Evolutionary conservation across 2,329 filamentous ascomycete species (phyloP).

Genomic region (Talaromyces sp.): DNA sequence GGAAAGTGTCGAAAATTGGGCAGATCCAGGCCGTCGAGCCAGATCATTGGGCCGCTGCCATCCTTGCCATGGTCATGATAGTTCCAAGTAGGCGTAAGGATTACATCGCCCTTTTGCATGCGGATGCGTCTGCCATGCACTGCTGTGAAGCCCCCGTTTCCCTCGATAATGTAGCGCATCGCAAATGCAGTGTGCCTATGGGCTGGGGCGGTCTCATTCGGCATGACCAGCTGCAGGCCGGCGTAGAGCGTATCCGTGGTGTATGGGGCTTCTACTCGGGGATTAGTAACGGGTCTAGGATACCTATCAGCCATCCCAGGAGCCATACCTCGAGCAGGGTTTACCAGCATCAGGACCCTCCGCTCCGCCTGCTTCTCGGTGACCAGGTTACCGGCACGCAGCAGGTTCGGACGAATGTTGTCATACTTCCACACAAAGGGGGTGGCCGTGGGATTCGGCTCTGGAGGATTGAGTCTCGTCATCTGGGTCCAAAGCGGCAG

Average conservation of each 20-base stretch:
- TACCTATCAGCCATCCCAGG: too few species aligned
- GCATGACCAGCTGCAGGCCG: constrained; percentile 53
- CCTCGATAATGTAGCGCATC: constrained; percentile 54
- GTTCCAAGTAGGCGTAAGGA: constrained; percentile 55
- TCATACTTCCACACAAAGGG: constrained; percentile 37
- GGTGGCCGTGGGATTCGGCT: constrained; percentile 39
- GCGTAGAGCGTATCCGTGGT: constrained; percentile 56
- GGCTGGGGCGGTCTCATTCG: constrained; percentile 51
- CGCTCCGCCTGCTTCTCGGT: constrained; percentile 34
- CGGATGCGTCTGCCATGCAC: constrained; percentile 50
- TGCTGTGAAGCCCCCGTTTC: constrained; percentile 52
- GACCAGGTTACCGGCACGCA: constrained; percentile 31
- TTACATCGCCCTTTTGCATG: constrained; percentile 51
- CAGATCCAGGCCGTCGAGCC: constrained; percentile 54
- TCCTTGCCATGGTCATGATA: constrained; percentile 59
- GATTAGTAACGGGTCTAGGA: background rate
- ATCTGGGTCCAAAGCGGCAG: constrained; percentile 48
- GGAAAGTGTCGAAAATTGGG: constrained; percentile 48
- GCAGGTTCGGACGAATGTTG: constrained; percentile 27
- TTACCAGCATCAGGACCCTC: constrained; percentile 38
- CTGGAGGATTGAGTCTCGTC: constrained; percentile 42
- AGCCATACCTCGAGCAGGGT: constrained; percentile 26
- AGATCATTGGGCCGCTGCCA: constrained; percentile 49
- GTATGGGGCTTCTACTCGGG: constrained; percentile 43
- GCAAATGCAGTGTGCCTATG: constrained; percentile 55